Conservation (phyloP, 2,329 filamentous ascomycete genomes). For the Aspergillus novoparasiticus region DNA sequence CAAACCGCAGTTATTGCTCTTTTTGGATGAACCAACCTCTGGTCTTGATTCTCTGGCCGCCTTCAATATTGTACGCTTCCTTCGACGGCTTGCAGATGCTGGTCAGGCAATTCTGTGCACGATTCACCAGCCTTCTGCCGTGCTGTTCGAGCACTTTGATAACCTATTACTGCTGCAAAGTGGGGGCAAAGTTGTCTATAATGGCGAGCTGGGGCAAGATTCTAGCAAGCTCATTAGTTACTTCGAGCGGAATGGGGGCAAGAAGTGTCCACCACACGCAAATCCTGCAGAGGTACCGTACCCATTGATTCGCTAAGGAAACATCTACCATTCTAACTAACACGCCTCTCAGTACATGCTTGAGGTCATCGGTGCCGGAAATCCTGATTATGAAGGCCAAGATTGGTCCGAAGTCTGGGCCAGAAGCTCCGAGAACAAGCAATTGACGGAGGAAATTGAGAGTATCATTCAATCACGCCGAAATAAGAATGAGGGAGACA, state of each 20-base stretch:
- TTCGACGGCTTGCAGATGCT: constrained; percentile 66
- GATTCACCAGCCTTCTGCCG: constrained; percentile 86
- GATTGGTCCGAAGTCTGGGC: constrained; percentile 68
- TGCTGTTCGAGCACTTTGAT: constrained; percentile 87
- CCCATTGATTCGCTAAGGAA: not conserved
- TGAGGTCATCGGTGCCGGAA: constrained; percentile 67
- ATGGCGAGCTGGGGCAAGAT: constrained; percentile 79
- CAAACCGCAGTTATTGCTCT: constrained; percentile 63
- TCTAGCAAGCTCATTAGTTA: constrained; percentile 70
- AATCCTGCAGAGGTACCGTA: constrained; percentile 66
- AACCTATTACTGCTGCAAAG: constrained; percentile 75
- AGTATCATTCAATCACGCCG: constrained; percentile 53
- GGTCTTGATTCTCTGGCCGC: constrained; percentile 71
- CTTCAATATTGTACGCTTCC: constrained; percentile 64
- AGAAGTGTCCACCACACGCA: constrained; percentile 60
- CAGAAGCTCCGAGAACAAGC: constrained; percentile 52
- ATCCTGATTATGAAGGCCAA: constrained; percentile 59
- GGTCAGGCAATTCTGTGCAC: constrained; percentile 89
- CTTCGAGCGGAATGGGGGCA: constrained; percentile 66
- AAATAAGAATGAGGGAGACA: constrained; percentile 38
- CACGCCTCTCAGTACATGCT: constrained; percentile 69
- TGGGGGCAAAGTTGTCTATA: constrained; percentile 82
- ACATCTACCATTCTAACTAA: not conserved
- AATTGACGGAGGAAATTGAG: constrained; percentile 55
- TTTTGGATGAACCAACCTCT: constrained; percentile 65